Percentiles rank a stretch among this genome's conserved stretches.
phyloP scores from a whole-genome alignment of 331 rosid species.

The Phaseolus coccineus region DNA sequence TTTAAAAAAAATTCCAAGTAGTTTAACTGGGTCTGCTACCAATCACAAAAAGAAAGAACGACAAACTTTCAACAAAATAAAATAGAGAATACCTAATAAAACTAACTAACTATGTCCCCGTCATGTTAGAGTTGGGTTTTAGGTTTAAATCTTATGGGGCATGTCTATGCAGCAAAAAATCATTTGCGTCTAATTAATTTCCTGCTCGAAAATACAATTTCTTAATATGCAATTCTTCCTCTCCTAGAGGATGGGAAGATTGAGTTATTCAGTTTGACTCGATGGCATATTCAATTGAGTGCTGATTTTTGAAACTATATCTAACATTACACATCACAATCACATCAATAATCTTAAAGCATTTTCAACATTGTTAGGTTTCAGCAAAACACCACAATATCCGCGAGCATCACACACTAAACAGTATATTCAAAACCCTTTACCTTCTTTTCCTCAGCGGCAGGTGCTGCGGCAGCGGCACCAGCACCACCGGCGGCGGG shows the following conservation, averaged over 20 bases:
- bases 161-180: not conserved
- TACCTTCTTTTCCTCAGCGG: slow-evolving; percentile 69
- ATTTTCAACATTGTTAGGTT: not conserved
- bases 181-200: not conserved
- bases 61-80: not conserved
- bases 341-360: not conserved
- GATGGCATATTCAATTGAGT: not conserved
- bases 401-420: not conserved
- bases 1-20: not conserved
- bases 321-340: not conserved
- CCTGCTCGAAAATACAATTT: not conserved
- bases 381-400: not conserved
- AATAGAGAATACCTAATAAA: not conserved
- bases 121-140: not conserved
- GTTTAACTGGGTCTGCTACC: not conserved
- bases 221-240: not conserved
- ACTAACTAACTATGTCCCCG: not conserved
- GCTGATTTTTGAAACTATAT: not conserved
- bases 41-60: not conserved
- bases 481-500: slow-evolving; percentile 46
- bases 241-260: not conserved
- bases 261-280: not conserved
- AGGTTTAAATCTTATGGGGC: not conserved
- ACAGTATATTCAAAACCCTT: too few species aligned
- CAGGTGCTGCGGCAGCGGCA: slow-evolving; percentile 44